Evolutionary conservation across 179 eudicot genomes (phyloP).

Genomic region (Beta macrorhiza): DNA sequence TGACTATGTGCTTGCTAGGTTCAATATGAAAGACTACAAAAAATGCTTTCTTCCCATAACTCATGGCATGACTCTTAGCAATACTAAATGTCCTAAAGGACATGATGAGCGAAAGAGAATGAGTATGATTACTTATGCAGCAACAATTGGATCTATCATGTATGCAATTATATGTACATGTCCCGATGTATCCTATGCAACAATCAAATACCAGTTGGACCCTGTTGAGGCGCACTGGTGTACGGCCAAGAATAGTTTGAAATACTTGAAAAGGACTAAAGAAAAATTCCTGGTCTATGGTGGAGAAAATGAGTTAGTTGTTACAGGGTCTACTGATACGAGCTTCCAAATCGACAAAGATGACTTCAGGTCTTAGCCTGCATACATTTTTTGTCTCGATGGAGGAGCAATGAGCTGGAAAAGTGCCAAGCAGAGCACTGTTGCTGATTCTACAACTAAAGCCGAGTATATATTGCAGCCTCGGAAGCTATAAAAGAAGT

Average conservation of each 20-base stretch:
- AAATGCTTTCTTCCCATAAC: not conserved
- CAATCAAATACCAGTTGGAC: no score
- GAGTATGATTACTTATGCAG: no score
- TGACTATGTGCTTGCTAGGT: not conserved
- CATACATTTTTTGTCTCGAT: not conserved
- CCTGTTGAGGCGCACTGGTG: no score
- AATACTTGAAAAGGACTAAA: no score
- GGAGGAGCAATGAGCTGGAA: not conserved
- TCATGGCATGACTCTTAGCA: not conserved
- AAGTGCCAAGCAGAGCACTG: not conserved
- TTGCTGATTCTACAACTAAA: not conserved
- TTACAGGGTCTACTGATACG: not conserved
- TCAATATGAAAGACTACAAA: not conserved
- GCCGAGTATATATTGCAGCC: slow-evolving; percentile 6
- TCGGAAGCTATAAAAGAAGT: not conserved
- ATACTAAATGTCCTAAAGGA: no score
- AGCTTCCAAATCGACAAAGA: not conserved
- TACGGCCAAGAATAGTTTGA: no score
- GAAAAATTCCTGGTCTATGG: not conserved
- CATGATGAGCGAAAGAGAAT: no score
- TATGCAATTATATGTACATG: no score
- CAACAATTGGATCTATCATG: no score
- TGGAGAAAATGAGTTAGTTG: not conserved
- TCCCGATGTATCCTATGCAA: no score
- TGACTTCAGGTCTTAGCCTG: not conserved